Base-by-base conservation (phyloP, 2,329 filamentous ascomycete genomes). In the Ophiostoma piceae region DNA sequence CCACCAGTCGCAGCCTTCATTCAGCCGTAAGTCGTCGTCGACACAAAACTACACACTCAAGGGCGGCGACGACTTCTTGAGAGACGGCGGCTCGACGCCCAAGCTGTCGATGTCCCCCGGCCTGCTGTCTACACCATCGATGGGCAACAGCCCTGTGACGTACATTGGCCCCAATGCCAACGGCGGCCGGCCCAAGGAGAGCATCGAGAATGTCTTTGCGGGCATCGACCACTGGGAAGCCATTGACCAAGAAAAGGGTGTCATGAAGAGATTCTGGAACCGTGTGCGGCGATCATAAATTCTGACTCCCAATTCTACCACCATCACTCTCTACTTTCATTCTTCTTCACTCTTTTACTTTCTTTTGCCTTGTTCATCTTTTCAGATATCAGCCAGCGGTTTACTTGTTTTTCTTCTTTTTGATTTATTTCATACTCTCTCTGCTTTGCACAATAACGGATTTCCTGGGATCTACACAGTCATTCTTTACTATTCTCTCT, bases 191-290 rank as follows among this genome's bases (percentile, higher is more conserved):
- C 78, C 80, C 51, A 86, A 85, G 75, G 83, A 85, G 64, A 84
- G 82, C 74, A 81, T 88, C 66, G 85, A 87, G 72, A 80, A 78
- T 72, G 82, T 85, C 62, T 81, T 86, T 70, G 81, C 82, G 1
- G 83, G 83, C 26, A 80, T 87, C 54, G 85, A 88, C 72, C 82
- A 84, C 70, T 85, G 79, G 81, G 80, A 76, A 62, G 77, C 76
- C 7, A n/a, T 62, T 35, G 78, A 76, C 47, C 79, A 81, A 29
- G 86, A 88, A 70, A 81, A 80, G 67, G 82, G 84, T 4, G 81
- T 87, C 2, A 83, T 90, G 75, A 89, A 86, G 79, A 83, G 87
- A 68, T 81, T 90, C 70, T 90, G 88, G 87, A 87, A 89, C 72
- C 83, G 82, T 71, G 85, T 90, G 54, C 81, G 84, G 69, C 82